These are phyloP conservation scores for Agrocybe chaxingu DNA, from an alignment of 768 basidiomycete species.

Conservation along the genomic window DNA sequence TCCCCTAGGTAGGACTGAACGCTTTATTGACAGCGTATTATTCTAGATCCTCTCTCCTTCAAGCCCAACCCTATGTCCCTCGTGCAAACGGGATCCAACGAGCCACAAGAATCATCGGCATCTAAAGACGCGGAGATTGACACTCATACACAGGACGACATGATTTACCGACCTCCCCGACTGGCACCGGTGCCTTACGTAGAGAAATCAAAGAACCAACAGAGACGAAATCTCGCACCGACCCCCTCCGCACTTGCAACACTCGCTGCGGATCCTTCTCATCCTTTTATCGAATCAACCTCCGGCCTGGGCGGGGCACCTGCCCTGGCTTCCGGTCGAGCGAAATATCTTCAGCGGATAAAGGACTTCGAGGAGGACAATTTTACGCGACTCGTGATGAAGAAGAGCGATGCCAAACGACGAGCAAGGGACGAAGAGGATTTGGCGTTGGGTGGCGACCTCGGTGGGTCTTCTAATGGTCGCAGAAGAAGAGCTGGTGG, in stretches of 20 bases:
- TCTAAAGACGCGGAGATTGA: constrained; percentile 16
- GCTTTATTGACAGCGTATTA: constrained; percentile 2
- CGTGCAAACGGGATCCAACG: constrained; percentile 37
- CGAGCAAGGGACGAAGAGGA: constrained; percentile 82
- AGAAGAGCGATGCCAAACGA: constrained; percentile 77
- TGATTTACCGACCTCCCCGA: constrained; percentile 81
- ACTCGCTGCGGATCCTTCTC: constrained; percentile 62
- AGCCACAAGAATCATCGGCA: constrained; percentile 30
- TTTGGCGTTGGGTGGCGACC: constrained; percentile 77
- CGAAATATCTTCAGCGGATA: constrained; percentile 75
- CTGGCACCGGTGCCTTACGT: constrained; percentile 87
- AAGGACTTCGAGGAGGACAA: constrained; percentile 93
- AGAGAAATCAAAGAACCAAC: constrained; percentile 42
- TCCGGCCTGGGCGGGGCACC: constrained; percentile 68
- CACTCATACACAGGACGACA: constrained; percentile 29
- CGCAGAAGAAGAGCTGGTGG: constrained; percentile 60
- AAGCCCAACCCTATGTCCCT: constrained; percentile 85
- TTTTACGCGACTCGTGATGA: constrained; percentile 86
- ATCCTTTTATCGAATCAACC: constrained; percentile 68
- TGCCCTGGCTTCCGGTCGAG: constrained; percentile 59
- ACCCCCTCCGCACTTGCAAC: constrained; percentile 65
- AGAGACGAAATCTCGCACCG: constrained; percentile 48
- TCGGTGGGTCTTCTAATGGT: constrained; percentile 35
- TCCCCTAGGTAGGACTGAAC: neutral
- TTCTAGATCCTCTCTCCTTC: constrained; percentile 85